Evolutionary conservation across 371 early-diverging fungal species (phyloP).

Genomic region (Gilbertella persicaria): DNA sequence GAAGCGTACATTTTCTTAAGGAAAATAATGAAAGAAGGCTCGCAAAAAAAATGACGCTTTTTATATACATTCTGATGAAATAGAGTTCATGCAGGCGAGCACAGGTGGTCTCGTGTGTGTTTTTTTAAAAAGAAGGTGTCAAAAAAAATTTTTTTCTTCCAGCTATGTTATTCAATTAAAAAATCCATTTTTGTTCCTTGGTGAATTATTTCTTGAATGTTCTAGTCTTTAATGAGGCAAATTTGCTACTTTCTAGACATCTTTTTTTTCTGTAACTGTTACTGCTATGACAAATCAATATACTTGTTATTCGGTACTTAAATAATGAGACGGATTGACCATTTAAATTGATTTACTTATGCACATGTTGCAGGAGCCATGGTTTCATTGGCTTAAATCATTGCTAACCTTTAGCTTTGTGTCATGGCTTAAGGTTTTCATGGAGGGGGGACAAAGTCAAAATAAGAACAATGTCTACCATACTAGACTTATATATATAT

Average conservation of each 20-base stretch:
- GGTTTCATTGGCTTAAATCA: not conserved
- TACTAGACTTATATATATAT: too few relatives aligned
- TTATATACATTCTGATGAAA: not conserved
- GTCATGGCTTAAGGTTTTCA: not conserved
- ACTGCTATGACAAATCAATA: too few relatives aligned
- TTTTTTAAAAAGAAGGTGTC: not conserved
- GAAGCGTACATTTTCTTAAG: slow-evolving; percentile 8
- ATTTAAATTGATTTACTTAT: slow-evolving; percentile 6
- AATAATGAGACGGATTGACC: not conserved
- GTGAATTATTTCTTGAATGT: too few relatives aligned
- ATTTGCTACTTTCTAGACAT: too few relatives aligned
- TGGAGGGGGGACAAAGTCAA: too few relatives aligned
- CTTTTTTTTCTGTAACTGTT: too few relatives aligned
- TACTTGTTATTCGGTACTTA: too few relatives aligned
- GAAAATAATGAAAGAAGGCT: not conserved
- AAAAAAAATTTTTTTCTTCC: not conserved
- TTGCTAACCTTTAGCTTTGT: not conserved
- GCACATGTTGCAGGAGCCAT: not conserved
- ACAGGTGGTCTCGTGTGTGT: slow-evolving; percentile 7
- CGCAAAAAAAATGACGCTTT: not conserved
- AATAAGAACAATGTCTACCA: too few relatives aligned
- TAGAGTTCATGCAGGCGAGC: not conserved
- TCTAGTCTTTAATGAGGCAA: too few relatives aligned
- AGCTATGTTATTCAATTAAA: too few relatives aligned
- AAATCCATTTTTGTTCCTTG: too few relatives aligned